A percentile compares a stretch with the other conserved stretches of the same genome.
phyloP scores from a whole-genome alignment of 768 basidiomycete species.

The Boletus vermiculosoides region DNA sequence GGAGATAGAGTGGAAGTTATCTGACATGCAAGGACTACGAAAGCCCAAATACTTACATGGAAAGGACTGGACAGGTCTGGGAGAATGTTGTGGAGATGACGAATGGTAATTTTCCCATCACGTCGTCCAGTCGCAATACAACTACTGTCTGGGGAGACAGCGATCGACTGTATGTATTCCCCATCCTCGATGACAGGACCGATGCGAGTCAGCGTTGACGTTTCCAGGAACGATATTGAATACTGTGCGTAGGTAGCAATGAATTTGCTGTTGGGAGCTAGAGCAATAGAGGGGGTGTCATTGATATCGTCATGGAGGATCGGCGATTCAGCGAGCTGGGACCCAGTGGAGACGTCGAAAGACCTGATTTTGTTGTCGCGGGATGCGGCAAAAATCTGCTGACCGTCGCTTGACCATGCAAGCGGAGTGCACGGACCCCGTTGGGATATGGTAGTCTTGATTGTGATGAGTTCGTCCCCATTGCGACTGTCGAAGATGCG shows the following conservation, averaged over 20 bases:
- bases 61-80: too few relatives aligned
- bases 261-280: neutral
- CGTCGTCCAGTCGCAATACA: too few relatives aligned
- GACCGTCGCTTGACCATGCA: neutral
- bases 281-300: neutral
- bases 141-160: too few relatives aligned
- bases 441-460: fast-evolving
- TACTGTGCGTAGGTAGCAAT: neutral
- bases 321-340: neutral
- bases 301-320: neutral
- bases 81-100: too few relatives aligned
- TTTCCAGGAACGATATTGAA: neutral
- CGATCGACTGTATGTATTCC: too few relatives aligned
- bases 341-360: neutral
- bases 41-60: too few relatives aligned
- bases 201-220: neutral
- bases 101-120: too few relatives aligned
- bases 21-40: too few relatives aligned
- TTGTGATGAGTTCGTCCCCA: neutral
- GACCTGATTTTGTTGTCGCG: neutral
- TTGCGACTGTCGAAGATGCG: neutral
- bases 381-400: neutral
- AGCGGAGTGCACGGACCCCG: neutral
- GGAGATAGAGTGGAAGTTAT: too few relatives aligned
- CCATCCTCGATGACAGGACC: neutral